phyloP scores from a whole-genome alignment of 139 green algal species.

The Pseudopediastrum boryanum region DNA sequence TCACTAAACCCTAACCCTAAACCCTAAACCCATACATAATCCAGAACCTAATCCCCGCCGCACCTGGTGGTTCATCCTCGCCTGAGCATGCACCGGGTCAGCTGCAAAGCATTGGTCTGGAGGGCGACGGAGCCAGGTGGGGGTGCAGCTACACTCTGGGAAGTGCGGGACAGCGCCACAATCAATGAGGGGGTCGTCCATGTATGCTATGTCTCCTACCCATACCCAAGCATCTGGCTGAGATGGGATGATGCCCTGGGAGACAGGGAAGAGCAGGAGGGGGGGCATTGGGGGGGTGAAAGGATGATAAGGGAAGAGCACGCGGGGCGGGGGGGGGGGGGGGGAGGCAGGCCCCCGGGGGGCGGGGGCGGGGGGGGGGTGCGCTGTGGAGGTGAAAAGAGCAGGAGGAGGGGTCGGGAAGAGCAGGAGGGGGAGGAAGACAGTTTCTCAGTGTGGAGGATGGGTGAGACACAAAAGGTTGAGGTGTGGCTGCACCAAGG shows the following conservation, averaged over 20 bases:
- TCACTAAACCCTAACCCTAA: too few species aligned
- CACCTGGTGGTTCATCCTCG: constrained; percentile 45
- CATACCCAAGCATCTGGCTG: constrained; percentile 73
- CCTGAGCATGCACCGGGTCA: constrained; percentile 39
- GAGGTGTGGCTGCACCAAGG: too few species aligned
- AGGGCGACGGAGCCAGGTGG: constrained; percentile 28
- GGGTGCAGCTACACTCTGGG: constrained; percentile 54
- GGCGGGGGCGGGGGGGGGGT: too few species aligned
- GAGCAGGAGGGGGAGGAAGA: too few species aligned
- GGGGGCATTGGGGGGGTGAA: neutral
- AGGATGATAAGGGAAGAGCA: too few species aligned
- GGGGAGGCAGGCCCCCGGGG: too few species aligned
- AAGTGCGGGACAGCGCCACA: constrained; percentile 30
- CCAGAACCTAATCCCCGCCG: neutral
- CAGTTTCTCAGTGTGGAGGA: too few species aligned
- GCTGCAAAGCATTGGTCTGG: constrained; percentile 48
- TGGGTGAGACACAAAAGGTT: too few species aligned
- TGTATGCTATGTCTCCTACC: constrained; percentile 73
- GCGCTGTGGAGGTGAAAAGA: too few species aligned
- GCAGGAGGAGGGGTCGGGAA: too few species aligned
- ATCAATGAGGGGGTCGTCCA: constrained; percentile 40
- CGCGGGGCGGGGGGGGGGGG: too few species aligned
- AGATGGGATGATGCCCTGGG: constrained; percentile 57
- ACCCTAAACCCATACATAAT: too few species aligned
- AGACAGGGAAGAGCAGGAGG: neutral